Conservation (phyloP, 2,329 filamentous ascomycete species). For the Aureobasidium sp. region DNA sequence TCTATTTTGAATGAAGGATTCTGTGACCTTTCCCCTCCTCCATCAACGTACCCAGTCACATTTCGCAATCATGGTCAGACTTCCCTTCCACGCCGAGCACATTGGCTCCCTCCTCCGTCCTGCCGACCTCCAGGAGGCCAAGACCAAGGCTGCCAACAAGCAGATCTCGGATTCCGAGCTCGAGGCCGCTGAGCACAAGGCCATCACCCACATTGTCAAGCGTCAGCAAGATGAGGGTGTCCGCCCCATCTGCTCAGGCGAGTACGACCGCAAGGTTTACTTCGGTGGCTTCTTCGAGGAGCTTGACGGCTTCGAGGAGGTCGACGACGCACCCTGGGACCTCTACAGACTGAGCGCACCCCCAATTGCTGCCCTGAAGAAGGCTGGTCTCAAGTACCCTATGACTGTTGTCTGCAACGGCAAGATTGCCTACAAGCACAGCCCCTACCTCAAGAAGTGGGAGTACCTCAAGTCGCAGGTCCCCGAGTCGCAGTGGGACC, state of each 20-base stretch:
- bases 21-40: not conserved
- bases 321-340: constrained; percentile 31
- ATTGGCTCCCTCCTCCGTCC: constrained; percentile 66
- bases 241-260: constrained; percentile 59
- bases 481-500: constrained; percentile 28
- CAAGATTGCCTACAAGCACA: constrained; percentile 30
- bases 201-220: constrained; percentile 58
- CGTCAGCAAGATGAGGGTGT: constrained; percentile 58
- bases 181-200: constrained; percentile 54
- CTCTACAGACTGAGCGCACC: constrained; percentile 30
- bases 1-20: not conserved
- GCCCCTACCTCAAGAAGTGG: constrained; percentile 32
- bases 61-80: constrained; percentile 22
- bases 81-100: constrained; percentile 66
- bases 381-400: constrained; percentile 33
- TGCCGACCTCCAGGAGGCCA: constrained; percentile 51
- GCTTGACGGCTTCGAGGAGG: constrained; percentile 31
- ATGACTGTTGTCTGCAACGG: constrained; percentile 32
- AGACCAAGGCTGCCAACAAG: constrained; percentile 51
- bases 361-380: constrained; percentile 32
- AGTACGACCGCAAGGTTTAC: constrained; percentile 47
- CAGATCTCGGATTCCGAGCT: constrained; percentile 50
- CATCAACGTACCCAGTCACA: not conserved
- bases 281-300: constrained; percentile 35
- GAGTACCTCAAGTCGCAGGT: constrained; percentile 27